Evolutionary conservation across 768 basidiomycete genomes (phyloP).

Genomic region (Amanita inopinata): DNA sequence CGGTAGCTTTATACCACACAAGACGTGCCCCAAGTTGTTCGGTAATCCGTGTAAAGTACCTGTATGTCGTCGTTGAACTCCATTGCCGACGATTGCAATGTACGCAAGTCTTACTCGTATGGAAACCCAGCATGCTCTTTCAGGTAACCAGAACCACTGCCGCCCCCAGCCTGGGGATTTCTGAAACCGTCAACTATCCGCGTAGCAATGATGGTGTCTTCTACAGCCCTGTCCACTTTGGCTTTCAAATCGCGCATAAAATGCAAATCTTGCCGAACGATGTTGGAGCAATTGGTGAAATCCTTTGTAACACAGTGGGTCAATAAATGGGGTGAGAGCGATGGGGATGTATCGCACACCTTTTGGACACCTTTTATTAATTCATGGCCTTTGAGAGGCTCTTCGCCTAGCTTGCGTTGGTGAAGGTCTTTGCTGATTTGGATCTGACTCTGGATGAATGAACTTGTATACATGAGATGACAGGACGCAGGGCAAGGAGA

Average conservation of each 20-base stretch:
- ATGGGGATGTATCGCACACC: constrained; percentile 29
- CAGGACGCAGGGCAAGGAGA: background rate
- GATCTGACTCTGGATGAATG: constrained; percentile 66
- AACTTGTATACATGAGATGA: constrained; percentile 24
- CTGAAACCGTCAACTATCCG: constrained; percentile 72
- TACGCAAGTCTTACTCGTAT: constrained; percentile 49
- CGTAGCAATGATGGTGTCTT: constrained; percentile 71
- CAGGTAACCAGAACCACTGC: constrained; percentile 33
- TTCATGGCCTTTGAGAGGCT: constrained; percentile 64
- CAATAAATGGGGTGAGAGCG: background rate
- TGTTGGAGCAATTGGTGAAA: constrained; percentile 48
- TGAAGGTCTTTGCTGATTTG: constrained; percentile 77
- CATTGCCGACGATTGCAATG: background rate
- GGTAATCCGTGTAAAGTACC: constrained; percentile 66
- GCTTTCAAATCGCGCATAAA: constrained; percentile 61
- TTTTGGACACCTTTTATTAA: constrained; percentile 58
- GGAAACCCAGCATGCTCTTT: constrained; percentile 80
- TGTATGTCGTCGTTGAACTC: constrained; percentile 17
- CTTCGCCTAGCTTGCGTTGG: constrained; percentile 65
- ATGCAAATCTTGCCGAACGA: constrained; percentile 56
- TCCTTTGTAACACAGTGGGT: constrained; percentile 35
- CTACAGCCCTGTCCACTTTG: constrained; percentile 69
- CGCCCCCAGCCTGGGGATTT: constrained; percentile 59
- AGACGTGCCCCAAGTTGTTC: constrained; percentile 64
- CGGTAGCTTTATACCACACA: constrained; percentile 71